Evolutionary conservation across 164 flowering plant species (phyloP).

Genomic region (Vitis rupestris): DNA sequence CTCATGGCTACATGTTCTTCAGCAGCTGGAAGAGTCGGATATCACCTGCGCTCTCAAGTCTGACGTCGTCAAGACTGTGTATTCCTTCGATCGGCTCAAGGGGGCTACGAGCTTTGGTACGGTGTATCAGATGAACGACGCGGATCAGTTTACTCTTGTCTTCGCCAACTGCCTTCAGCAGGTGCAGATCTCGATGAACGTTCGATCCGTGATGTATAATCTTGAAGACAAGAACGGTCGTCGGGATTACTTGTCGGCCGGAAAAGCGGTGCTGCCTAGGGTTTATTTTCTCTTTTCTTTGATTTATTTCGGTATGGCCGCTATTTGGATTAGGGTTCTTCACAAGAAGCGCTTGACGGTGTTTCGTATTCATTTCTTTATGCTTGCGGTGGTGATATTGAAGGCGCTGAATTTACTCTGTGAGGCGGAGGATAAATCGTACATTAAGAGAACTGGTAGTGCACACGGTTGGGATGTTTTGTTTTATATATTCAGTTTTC

Average conservation of each 20-base stretch:
- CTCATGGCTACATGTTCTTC: conserved; percentile 75
- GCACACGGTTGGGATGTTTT: conserved; percentile 98
- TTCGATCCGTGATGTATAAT: conserved; percentile 55
- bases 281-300: conserved; percentile 68
- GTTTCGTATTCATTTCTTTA: conserved; percentile 75
- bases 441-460: conserved; percentile 74
- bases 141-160: conserved; percentile 76
- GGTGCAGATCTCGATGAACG: conserved; percentile 44
- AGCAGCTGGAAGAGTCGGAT: conserved; percentile 60
- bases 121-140: conserved; percentile 19
- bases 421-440: conserved; percentile 88
- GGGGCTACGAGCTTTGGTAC: conserved; percentile 3
- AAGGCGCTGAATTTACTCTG: conserved; percentile 72
- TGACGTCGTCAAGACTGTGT: conserved; percentile 39
- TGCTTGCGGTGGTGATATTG: conserved; percentile 71
- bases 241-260: conserved; percentile 81
- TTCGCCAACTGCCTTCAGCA: conserved; percentile 74
- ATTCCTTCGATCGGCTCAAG: conserved; percentile 39
- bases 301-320: conserved; percentile 45
- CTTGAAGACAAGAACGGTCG: conserved; percentile 42
- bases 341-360: conserved; percentile 65
- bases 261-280: conserved; percentile 67
- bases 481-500: conserved; percentile 85
- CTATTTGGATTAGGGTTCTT: conserved; percentile 56
- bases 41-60: conserved; percentile 79